Evolutionary conservation across 495 filamentous ascomycete genomes (phyloP), one percentile per base, ranked within the genome.

Genomic region (Penicillium waksmanii): DNA sequence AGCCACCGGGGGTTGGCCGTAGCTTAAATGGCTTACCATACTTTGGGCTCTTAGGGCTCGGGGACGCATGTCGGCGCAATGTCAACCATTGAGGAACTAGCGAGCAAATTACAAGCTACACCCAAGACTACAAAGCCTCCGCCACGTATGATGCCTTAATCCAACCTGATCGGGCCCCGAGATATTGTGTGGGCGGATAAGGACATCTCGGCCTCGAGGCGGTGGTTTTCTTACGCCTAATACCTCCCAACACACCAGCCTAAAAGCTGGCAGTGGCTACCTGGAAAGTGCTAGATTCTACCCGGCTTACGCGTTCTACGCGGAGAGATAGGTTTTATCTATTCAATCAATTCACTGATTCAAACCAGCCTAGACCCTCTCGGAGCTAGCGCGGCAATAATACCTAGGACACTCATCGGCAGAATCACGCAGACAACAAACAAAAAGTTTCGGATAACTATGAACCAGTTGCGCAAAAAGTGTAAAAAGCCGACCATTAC

Each of bases 401-500:
- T 1, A 9, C 21, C 19, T 48, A 9, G 11, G 3, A 23, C 8
- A 48, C 42, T 44, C 17, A n/a, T 44, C 17, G 42, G 42, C n/a
- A 18, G 42, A 44, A 19, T 19, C 42, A 44, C 4, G 36, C 42
- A 44, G 42, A 19, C 17, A 48, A 48, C 21, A 15, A 27, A 9
- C 8, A 18, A 44, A 18, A 23, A 56, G 21, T 10, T n/a, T 21
- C n/a, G 21, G 21, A 31, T 17, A 18, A 52, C 23, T 17, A 17
- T 36, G 33, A 35, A 11, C 33, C 27, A 19, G 15, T 51, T 5
- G n/a, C 31, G 15, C 25, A 40, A 21, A 51, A 18, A 18, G 8
- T 13, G 33, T 34, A 52, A 62, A 67, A 64, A 60, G 50, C 56
- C 60, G 55, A 65, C 57, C 68, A 72, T 71, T 71, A 71, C 60